Evolutionary conservation across 2,329 filamentous ascomycete species (phyloP).

Genomic region (Trichocomaceae sp.): DNA sequence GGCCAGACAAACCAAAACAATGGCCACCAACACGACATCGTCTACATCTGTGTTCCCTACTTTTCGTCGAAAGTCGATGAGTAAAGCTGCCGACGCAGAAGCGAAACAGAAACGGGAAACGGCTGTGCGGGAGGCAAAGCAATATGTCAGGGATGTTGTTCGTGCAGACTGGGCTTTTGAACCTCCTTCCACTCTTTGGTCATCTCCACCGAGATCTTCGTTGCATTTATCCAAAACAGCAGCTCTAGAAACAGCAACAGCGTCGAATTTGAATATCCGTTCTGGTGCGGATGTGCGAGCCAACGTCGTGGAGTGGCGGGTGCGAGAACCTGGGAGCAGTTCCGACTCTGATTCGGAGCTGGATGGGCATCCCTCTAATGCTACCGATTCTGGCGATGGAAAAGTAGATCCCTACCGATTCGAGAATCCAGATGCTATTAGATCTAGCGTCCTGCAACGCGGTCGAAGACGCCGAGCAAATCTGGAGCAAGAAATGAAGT

Average conservation of each 20-base stretch:
- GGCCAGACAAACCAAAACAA: neutral
- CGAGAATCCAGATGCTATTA: slow-evolving; percentile 36
- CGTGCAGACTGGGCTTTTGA: slow-evolving; percentile 40
- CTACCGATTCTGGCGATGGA: slow-evolving; percentile 12
- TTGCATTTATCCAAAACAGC: neutral
- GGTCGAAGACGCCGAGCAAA: slow-evolving; percentile 53
- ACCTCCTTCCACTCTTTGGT: slow-evolving; percentile 17
- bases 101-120: slow-evolving; percentile 31
- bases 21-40: slow-evolving; percentile 10
- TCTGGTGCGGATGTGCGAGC: slow-evolving; percentile 3
- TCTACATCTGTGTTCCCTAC: slow-evolving; percentile 16
- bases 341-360: slow-evolving; percentile 33
- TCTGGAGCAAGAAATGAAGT: slow-evolving; percentile 59
- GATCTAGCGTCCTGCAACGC: slow-evolving; percentile 41
- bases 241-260: neutral
- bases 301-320: slow-evolving; percentile 31
- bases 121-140: slow-evolving; percentile 37
- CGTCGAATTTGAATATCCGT: neutral
- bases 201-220: slow-evolving; percentile 14
- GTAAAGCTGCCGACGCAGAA: slow-evolving; percentile 14
- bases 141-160: slow-evolving; percentile 34
- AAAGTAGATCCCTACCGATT: slow-evolving; percentile 27
- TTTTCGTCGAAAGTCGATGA: slow-evolving; percentile 18
- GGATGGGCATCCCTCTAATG: slow-evolving; percentile 16
- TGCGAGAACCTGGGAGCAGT: slow-evolving; percentile 29